phyloP scores from a whole-genome alignment of 768 basidiomycete genomes.

The Mycena filopes region DNA sequence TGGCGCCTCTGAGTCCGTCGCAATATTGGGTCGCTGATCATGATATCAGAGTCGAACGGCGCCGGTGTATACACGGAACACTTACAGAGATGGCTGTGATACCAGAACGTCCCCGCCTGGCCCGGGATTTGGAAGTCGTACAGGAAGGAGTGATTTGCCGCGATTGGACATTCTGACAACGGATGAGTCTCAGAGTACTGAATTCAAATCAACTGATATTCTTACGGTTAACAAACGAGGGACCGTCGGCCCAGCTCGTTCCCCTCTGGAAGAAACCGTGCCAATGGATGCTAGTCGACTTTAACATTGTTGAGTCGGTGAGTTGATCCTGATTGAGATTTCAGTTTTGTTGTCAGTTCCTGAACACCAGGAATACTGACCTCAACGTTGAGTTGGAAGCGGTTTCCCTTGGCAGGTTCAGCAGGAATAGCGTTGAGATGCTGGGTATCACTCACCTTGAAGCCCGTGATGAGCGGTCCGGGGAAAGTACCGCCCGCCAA shows the following conservation, averaged over 20 bases:
- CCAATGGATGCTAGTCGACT: constrained; percentile 61
- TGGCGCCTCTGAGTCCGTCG: constrained; percentile 61
- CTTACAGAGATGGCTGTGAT: constrained; percentile 47
- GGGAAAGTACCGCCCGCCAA: constrained; percentile 41
- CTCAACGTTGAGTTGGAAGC: constrained; percentile 57
- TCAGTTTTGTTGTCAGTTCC: constrained; percentile 28
- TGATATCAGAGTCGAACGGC: constrained; percentile 47
- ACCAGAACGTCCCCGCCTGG: constrained; percentile 60
- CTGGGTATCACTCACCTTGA: constrained; percentile 39
- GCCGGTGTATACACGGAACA: background rate
- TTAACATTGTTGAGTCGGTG: constrained; percentile 59
- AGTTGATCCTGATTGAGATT: constrained; percentile 43
- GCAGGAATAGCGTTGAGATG: background rate
- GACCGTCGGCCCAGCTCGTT: constrained; percentile 54
- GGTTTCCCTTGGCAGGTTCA: constrained; percentile 47
- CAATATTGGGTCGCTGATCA: constrained; percentile 61
- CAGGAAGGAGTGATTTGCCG: constrained; percentile 9
- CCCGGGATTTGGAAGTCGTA: constrained; percentile 49
- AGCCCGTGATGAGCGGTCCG: constrained; percentile 41
- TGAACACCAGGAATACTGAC: background rate
- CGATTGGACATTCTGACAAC: constrained; percentile 24
- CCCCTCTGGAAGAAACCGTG: constrained; percentile 54
- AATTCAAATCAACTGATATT: background rate
- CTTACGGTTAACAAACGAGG: constrained; percentile 41
- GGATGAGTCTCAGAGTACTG: background rate